A percentile compares a stretch with the other conserved stretches of the same genome.
phyloP scores from a whole-genome alignment of 495 filamentous ascomycete genomes.

The Trichoderma asperelloides region DNA sequence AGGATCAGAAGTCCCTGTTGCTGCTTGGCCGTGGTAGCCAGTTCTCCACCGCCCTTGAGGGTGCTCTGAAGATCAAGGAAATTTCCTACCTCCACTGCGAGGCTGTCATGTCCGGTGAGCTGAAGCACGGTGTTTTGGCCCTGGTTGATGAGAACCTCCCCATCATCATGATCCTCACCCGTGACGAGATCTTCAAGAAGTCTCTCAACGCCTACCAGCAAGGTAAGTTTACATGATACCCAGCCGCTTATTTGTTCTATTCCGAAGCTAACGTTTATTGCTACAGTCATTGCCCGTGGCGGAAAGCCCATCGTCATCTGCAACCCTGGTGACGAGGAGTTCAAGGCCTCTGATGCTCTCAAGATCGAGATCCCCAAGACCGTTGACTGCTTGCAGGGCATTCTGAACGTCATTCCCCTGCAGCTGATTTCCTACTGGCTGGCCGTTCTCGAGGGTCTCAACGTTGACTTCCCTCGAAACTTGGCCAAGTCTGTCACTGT shows the following conservation, averaged over 20 bases:
- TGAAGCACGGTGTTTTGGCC: conserved; percentile 96
- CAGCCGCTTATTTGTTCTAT: not conserved
- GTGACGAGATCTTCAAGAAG: conserved; percentile 92
- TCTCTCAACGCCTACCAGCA: conserved; percentile 98
- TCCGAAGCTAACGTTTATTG: conserved; percentile 13
- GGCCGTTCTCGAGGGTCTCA: conserved; percentile 87
- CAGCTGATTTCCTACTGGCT: conserved; percentile 99
- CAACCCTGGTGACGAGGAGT: conserved; percentile 84
- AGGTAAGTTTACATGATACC: conserved; percentile 43
- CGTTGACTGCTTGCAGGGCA: conserved; percentile 88
- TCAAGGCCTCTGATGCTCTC: conserved; percentile 75
- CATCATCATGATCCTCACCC: conserved; percentile 98
- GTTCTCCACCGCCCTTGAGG: conserved; percentile 94
- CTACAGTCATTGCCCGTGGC: conserved; percentile 75
- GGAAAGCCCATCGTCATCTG: conserved; percentile 98
- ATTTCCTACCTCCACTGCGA: conserved; percentile 99
- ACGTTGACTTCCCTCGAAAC: conserved; percentile 96
- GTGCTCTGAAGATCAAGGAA: conserved; percentile 99
- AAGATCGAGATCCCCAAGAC: conserved; percentile 97
- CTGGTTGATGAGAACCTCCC: conserved; percentile 96
- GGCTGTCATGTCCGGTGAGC: conserved; percentile 98
- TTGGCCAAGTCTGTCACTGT: conserved; percentile 98
- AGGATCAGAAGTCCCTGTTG: conserved; percentile 92
- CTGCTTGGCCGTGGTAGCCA: conserved; percentile 91
- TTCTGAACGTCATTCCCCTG: conserved; percentile 94